Evolutionary conservation across 2,329 filamentous ascomycete genomes (phyloP), one percentile per base, ranked within the genome.

Genomic region (Xylogone sp.): DNA sequence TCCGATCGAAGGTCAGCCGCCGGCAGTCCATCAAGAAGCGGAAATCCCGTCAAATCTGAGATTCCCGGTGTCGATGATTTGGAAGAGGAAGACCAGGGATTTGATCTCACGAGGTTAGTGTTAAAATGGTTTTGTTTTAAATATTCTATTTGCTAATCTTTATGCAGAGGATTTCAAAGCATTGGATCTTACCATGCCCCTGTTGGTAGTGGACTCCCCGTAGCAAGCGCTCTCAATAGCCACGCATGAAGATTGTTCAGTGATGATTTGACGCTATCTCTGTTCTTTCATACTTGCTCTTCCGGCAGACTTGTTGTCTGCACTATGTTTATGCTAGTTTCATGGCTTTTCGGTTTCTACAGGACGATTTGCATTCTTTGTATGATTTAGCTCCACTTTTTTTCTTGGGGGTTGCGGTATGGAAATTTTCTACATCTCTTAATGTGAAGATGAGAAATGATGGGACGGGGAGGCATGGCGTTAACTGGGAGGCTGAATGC

Each of bases 121-220:
- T 31, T 34, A n/a, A n/a, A n/a, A n/a, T 47, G 21, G 3, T 43
- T 22, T 27, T 27, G 45, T 2, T 42, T 9, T 24, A 24, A 12
- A 21, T 48, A 34, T 49, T 43, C 20, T 22, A 9, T 29, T 54
- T 50, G 45, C 64, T 71, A 63, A 73, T 61, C 43, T 42, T 54
- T 21, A 18, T 51, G 39, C 51, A 66, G 65, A 69, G 83, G 83
- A 0, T 86, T 86, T 59, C 82, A 85, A 64, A 84, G 78, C 56
- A 86, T 86, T 48, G 79, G 81, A 24, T 76, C 81, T 1, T 86
- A 82, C 55, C 82, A 86, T 57, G 39, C 76, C 18, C 55, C 61
- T 19, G 52, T 54, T 46, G 43, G 54, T 13, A 56, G 56, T 46
- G 53, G 54, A 43, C 27, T 58, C 45, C 39, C 55, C 27, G 56